Conservation (phyloP, 163 green algal species). For the Scenedesmus sp. region DNA sequence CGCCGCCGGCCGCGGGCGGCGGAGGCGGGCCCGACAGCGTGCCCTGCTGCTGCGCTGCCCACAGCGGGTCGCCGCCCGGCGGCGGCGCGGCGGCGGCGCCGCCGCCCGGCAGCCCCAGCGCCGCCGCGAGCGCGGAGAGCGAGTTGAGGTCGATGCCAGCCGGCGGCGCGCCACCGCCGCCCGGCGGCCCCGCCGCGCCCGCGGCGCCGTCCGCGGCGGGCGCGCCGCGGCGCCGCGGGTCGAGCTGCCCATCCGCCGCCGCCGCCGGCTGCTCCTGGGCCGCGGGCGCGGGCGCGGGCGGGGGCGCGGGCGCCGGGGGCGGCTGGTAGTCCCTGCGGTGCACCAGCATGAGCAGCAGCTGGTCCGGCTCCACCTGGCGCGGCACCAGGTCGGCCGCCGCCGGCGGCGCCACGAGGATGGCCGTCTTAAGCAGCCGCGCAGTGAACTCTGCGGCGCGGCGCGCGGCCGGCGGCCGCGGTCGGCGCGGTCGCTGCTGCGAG, state of each 20-base stretch:
- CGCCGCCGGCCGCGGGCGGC: not conserved
- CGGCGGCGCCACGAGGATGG: slow-evolving; percentile 29
- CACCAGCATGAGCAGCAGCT: slow-evolving; percentile 47
- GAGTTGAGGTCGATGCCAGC: slow-evolving; percentile 10
- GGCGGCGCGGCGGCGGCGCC: too few relatives aligned
- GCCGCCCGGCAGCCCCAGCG: slow-evolving; percentile 9
- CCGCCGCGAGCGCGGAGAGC: slow-evolving; percentile 10
- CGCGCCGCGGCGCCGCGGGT: not conserved
- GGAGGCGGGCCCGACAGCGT: slow-evolving; percentile 5
- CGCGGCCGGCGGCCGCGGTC: too few relatives aligned
- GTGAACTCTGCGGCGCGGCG: slow-evolving; percentile 42
- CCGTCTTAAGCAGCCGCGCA: slow-evolving; percentile 56
- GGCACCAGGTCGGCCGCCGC: slow-evolving; percentile 48
- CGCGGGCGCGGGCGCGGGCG: not conserved
- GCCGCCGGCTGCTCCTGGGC: not conserved
- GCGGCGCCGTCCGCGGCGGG: not conserved
- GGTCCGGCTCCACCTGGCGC: not conserved
- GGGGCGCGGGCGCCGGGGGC: slow-evolving; percentile 2
- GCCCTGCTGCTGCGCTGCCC: too few relatives aligned
- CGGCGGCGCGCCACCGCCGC: not conserved
- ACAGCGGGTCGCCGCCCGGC: too few relatives aligned
- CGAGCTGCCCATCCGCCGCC: not conserved
- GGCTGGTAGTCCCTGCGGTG: slow-evolving; percentile 41
- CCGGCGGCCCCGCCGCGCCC: too few relatives aligned
- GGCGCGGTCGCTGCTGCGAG: too few relatives aligned